Percentiles rank a stretch among this genome's conserved stretches.
These are phyloP conservation scores for Histomonas meleagridis DNA, from an alignment of 208 protist species.

Conservation along the genomic window DNA sequence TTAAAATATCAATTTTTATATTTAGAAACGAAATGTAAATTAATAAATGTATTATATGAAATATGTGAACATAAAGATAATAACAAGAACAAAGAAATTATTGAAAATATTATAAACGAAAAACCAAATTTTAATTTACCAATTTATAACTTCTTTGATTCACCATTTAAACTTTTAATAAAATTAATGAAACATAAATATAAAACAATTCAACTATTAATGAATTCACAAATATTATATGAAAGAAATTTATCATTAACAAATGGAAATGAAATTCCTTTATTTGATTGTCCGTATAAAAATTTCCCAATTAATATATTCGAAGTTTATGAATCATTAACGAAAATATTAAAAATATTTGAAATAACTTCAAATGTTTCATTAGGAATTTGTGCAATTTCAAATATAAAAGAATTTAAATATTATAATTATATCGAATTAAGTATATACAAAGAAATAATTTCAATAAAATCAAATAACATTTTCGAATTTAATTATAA, in stretches of 20 bases:
- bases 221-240: neutral
- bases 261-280: neutral
- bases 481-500: neutral
- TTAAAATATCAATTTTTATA: neutral
- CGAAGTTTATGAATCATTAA: neutral
- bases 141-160: neutral
- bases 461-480: neutral
- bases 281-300: neutral
- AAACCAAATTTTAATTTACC: conserved; percentile 3
- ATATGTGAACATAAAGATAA: neutral
- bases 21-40: neutral
- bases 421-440: neutral
- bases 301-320: neutral
- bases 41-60: neutral
- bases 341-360: neutral
- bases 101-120: neutral
- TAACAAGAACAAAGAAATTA: neutral
- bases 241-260: neutral
- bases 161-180: neutral
- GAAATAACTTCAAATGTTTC: neutral
- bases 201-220: neutral
- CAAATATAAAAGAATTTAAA: neutral
- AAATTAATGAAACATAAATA: neutral
- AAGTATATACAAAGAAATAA: neutral
- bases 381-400: neutral